Base-by-base conservation (phyloP, 1,284 basidiomycete species). In the Cutaneotrichosporon sp. region DNA sequence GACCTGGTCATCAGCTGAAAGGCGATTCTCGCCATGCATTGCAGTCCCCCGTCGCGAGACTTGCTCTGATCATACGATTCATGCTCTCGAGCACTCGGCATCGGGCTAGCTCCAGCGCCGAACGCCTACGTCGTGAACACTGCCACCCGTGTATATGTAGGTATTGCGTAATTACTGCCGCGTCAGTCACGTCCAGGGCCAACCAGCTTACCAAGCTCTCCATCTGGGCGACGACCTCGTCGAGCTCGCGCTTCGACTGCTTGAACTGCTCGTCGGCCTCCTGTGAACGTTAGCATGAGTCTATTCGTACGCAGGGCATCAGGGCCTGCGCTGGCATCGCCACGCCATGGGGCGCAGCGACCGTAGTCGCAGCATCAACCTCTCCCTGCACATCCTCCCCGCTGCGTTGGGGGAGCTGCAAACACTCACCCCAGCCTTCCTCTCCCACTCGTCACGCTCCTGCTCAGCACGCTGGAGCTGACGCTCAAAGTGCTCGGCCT, bases 401-500 rank as follows among this genome's bases (percentile, higher is more conserved):
- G n/a, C n/a, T n/a, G n/a, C n/a, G n/a, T n/a, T n/a, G n/a, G n/a
- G n/a, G n/a, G 25, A 39, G 11, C 34, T n/a, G 11, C 37, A 22
- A 27, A 14, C 10, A 63, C 57, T 65, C 67, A 90, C 90, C 79
- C 93, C 91, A 79, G 84, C 89, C 79, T 97, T 97, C 80, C 85
- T 83, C 83, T 97, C 94, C 90, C 88, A 91, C 49, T 77, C 72
- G 72, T 97, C 93, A 56, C 92, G 85, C 76, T 99, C 96, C 72
- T 89, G 85, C 76, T 97, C 93, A 54, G 84, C 79, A 49, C 88
- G 83, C 63, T 84, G 80, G 20, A 97, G 84, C 71, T 96, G 90
- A 51, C 93, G 84, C 78, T 97, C 94, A 75, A 92, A 96, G 80
- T 97, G 91, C 76, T 99, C 96, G 20, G 96, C 93, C 80, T 97